Percentiles rank a stretch among this genome's conserved stretches.
Evolutionary conservation across 495 filamentous ascomycete genomes (phyloP).

Genomic region (Tuber melanosporum): DNA sequence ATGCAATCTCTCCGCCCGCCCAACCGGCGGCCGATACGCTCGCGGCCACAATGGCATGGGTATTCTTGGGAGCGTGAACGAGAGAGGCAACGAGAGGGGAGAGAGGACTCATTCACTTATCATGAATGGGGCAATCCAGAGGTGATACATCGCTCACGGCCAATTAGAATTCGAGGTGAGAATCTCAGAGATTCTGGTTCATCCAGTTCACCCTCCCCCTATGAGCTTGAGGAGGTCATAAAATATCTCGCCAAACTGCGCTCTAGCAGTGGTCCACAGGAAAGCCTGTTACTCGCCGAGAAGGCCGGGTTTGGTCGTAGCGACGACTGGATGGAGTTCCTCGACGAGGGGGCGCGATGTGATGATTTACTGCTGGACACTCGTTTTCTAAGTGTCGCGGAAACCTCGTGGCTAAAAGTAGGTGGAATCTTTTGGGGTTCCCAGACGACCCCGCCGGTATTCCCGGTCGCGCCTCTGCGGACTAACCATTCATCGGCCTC

Average conservation of each 20-base stretch:
- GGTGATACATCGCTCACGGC: slow-evolving; percentile 27
- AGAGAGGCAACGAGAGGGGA: slow-evolving; percentile 29
- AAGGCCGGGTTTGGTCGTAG: slow-evolving; percentile 46
- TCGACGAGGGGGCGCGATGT: slow-evolving; percentile 45
- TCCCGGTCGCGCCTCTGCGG: slow-evolving; percentile 15
- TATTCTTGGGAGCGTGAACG: slow-evolving; percentile 29
- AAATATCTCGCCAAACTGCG: slow-evolving; percentile 60
- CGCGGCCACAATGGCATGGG: slow-evolving; percentile 33
- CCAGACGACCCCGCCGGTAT: slow-evolving; percentile 49
- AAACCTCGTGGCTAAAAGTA: slow-evolving; percentile 60
- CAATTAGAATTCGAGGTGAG: slow-evolving; percentile 27
- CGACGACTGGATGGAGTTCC: slow-evolving; percentile 48
- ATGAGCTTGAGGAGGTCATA: slow-evolving; percentile 56
- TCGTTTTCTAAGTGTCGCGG: slow-evolving; percentile 49
- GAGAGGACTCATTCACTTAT: slow-evolving; percentile 28
- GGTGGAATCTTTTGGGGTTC: slow-evolving; percentile 60
- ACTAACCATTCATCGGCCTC: slow-evolving; percentile 27
- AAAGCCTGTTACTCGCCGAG: slow-evolving; percentile 52
- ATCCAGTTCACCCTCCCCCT: slow-evolving; percentile 15
- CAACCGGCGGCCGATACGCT: slow-evolving; percentile 24
- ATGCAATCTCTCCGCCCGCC: slow-evolving; percentile 25
- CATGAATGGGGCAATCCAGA: slow-evolving; percentile 31
- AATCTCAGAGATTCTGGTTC: slow-evolving; percentile 26
- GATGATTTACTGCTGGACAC: slow-evolving; percentile 61
- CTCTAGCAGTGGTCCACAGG: slow-evolving; percentile 51